Base-by-base conservation (phyloP, 805 yeast genomes). In the Hanseniaspora hatyaiensis region DNA sequence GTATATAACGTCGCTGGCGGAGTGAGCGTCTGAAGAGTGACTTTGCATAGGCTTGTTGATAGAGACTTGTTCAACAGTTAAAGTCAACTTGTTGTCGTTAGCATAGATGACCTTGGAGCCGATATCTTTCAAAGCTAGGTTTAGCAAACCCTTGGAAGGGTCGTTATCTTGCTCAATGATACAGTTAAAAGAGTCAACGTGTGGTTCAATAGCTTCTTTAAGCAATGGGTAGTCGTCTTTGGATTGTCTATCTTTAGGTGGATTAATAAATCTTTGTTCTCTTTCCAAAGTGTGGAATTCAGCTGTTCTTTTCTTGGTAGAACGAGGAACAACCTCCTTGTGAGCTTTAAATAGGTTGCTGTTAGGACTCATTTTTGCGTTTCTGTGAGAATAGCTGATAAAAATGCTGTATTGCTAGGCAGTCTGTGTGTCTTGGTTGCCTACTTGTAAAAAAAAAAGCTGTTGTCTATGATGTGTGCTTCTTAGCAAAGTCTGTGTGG, bases 141-240 rank as follows among this genome's bases (percentile, higher is more conserved):
- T 86, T 51, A 92, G 70, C 22, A 92, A 64, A 5, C 96, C 96
- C 6, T 40, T 40, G 13, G 50, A 15, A 8, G 42, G 19, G 40
- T 89, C 94, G 37, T 71, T 78, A 20, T 83, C 77, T 37, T 95
- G 95, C 50, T 84, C 94, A 20, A 95, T 83, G 50, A 92, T 70
- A 4, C 96, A 96, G 70, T 92, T 82, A 72, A 92, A 92, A 1
- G 97, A 89, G 8, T 95, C 96, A 49, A 92, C 75, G 63, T 92
- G 98, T 4, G 98, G 98, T 50, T 78, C 77, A 34, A 92, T 92
- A 13, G 98, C 97, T 53, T 86, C 95, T 50, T 75, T 74, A 31
- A 92, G 72, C 34, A 87, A 66, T 13, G 96, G 95, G 58, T 68
- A 89, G 16, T 44, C 37, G 20, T 44, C 48, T 37, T 44, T 32